Evolutionary conservation across 306 rosid species (phyloP).

Genomic region (Psophocarpus tetragonolobus): DNA sequence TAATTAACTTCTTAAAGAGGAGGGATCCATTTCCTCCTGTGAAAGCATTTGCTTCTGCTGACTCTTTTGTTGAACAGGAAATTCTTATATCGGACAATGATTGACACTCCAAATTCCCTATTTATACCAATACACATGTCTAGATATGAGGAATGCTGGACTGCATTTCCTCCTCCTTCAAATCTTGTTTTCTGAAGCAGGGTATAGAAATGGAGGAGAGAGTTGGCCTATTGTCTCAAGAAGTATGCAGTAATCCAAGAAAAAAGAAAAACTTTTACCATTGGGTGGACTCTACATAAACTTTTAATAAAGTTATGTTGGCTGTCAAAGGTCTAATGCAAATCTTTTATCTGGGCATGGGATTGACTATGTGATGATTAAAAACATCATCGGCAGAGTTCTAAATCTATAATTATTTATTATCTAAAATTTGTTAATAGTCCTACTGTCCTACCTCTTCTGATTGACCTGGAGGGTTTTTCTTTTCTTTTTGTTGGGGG

Average conservation of each 20-base stretch:
- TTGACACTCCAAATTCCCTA: not conserved
- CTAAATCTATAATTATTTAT: not conserved
- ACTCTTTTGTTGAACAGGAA: not conserved
- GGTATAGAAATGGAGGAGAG: too few relatives aligned
- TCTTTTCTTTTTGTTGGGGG: not conserved
- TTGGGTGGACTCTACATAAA: not conserved
- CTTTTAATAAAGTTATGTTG: not conserved
- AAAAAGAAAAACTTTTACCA: not conserved
- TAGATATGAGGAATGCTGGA: not conserved
- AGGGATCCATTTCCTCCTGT: constrained; percentile 2
- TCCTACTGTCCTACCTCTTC: not conserved
- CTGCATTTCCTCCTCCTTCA: not conserved
- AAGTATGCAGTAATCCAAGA: not conserved
- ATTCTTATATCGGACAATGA: not conserved
- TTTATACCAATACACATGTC: not conserved
- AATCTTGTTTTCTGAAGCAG: not conserved
- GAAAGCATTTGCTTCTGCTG: not conserved
- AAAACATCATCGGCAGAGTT: not conserved
- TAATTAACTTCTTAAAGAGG: constrained; percentile 3
- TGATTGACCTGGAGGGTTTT: not conserved
- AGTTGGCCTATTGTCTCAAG: not conserved
- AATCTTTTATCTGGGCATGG: not conserved
- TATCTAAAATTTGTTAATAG: too few relatives aligned
- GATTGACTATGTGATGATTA: not conserved
- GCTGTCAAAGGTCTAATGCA: not conserved